A percentile compares a stretch with the other conserved stretches of the same genome.
Conservation (phyloP, 2,329 filamentous ascomycete genomes). For the Fusarium dimerum region DNA sequence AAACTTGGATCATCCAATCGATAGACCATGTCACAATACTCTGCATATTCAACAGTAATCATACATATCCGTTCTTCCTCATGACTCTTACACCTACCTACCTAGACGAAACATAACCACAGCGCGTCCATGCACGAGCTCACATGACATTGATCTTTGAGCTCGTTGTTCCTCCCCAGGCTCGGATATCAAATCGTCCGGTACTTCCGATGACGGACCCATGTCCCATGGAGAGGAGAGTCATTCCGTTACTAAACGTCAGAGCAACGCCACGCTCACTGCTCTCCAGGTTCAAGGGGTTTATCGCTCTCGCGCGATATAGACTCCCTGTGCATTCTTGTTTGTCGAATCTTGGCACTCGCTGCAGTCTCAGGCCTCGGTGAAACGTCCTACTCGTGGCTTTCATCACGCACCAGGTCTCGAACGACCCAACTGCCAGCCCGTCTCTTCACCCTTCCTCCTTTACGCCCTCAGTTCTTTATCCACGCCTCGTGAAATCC, state of each 20-base stretch:
- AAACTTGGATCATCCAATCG: no score
- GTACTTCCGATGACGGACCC: conserved; percentile 10
- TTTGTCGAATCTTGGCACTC: no score
- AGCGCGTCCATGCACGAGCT: neutral
- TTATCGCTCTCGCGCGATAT: conserved; percentile 8
- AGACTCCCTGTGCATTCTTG: conserved; percentile 9
- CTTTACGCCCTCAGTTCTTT: conserved; percentile 39
- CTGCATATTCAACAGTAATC: no score
- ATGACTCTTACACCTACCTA: no score
- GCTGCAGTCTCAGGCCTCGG: neutral
- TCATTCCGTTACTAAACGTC: conserved; percentile 10
- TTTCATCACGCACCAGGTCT: conserved; percentile 3
- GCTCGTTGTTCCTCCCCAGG: conserved; percentile 3
- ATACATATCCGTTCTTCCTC: no score
- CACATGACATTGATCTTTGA: neutral
- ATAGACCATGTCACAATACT: no score
- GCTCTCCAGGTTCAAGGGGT: conserved; percentile 14
- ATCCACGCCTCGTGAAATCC: conserved; percentile 60
- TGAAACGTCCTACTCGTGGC: neutral
- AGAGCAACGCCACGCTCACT: conserved; percentile 8
- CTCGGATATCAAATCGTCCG: conserved; percentile 14
- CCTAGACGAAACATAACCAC: no score
- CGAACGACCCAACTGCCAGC: conserved; percentile 9
- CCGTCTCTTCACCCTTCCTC: conserved; percentile 1
- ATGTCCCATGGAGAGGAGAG: neutral